These are phyloP conservation scores for California macrophylla DNA, from an alignment of 441 rosid species.

Conservation along the genomic window DNA sequence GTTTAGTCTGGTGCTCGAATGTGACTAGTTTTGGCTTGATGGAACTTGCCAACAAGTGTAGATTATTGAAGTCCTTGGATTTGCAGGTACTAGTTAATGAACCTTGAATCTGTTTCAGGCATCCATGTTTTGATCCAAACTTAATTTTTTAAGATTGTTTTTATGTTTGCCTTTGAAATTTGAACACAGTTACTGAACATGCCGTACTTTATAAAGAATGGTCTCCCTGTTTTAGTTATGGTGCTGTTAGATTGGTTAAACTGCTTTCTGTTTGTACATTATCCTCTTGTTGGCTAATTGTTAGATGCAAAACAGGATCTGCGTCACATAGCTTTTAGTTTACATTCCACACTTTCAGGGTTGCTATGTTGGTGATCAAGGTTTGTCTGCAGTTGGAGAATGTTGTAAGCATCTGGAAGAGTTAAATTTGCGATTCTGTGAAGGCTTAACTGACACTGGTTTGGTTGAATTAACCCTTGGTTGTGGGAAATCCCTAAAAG, in stretches of 20 bases:
- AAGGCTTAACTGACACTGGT: slow-evolving; percentile 69
- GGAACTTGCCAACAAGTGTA: slow-evolving; percentile 55
- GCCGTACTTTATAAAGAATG: too few relatives aligned
- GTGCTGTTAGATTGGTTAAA: too few relatives aligned
- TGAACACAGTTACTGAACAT: too few relatives aligned
- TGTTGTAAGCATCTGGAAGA: slow-evolving; percentile 63
- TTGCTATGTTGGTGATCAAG: slow-evolving; percentile 79
- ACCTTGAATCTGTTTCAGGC: slow-evolving; percentile 6
- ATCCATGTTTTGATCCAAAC: background rate
- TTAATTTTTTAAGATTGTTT: too few relatives aligned
- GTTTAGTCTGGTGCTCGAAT: slow-evolving; percentile 75
- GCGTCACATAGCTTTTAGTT: background rate
- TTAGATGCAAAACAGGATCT: background rate
- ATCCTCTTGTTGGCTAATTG: background rate
- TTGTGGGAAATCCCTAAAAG: slow-evolving; percentile 54
- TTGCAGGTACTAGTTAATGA: slow-evolving; percentile 44
- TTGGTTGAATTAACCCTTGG: slow-evolving; percentile 51
- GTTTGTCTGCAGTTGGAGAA: slow-evolving; percentile 63
- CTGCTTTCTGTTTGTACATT: background rate
- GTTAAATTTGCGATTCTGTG: slow-evolving; percentile 70
- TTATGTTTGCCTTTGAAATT: too few relatives aligned
- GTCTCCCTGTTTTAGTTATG: too few relatives aligned
- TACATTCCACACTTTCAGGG: slow-evolving; percentile 38
- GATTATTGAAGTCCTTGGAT: slow-evolving; percentile 58
- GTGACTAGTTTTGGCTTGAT: slow-evolving; percentile 55